Conservation (phyloP, 2,329 filamentous ascomycete species). For the Ophiostoma fasciatum region DNA sequence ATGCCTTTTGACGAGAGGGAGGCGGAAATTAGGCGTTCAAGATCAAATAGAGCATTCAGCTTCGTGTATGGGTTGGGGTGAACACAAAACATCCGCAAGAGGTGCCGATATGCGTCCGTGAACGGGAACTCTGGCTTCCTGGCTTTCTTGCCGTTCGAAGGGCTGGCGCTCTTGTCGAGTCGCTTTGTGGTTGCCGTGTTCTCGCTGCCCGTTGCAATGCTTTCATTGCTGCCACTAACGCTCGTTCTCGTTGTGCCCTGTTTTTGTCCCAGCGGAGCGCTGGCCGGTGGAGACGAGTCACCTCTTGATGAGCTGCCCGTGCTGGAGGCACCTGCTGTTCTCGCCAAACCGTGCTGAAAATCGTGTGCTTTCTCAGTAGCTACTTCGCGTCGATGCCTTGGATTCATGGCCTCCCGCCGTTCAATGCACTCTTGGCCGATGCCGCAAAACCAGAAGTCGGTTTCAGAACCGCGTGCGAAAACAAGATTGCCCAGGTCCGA, state of each 20-base stretch:
- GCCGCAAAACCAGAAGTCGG: constrained; percentile 70
- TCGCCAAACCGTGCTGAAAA: too few relatives aligned
- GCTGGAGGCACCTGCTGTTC: too few relatives aligned
- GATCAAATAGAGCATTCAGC: constrained; percentile 65
- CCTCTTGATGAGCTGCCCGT: too few relatives aligned
- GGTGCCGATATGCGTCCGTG: constrained; percentile 59
- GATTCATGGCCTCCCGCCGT: constrained; percentile 40
- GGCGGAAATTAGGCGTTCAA: constrained; percentile 68
- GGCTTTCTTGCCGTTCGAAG: constrained; percentile 10
- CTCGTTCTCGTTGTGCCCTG: too few relatives aligned
- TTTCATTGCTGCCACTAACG: constrained; percentile 26
- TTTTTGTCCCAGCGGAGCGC: too few relatives aligned
- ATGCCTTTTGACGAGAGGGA: constrained; percentile 47
- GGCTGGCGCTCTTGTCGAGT: background rate
- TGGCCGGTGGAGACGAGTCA: too few relatives aligned
- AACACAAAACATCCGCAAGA: constrained; percentile 76
- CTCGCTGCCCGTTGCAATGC: constrained; percentile 21
- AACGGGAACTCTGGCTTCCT: constrained; percentile 55
- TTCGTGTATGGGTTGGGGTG: constrained; percentile 82
- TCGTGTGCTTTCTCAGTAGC: constrained; percentile 27
- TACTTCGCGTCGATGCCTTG: constrained; percentile 16
- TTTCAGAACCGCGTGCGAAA: constrained; percentile 82
- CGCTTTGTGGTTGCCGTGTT: constrained; percentile 6
- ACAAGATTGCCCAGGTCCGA: constrained; percentile 82
- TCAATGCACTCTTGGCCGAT: constrained; percentile 52